phyloP scores from a whole-genome alignment of 306 rosid genomes.

The Vigna radiata region DNA sequence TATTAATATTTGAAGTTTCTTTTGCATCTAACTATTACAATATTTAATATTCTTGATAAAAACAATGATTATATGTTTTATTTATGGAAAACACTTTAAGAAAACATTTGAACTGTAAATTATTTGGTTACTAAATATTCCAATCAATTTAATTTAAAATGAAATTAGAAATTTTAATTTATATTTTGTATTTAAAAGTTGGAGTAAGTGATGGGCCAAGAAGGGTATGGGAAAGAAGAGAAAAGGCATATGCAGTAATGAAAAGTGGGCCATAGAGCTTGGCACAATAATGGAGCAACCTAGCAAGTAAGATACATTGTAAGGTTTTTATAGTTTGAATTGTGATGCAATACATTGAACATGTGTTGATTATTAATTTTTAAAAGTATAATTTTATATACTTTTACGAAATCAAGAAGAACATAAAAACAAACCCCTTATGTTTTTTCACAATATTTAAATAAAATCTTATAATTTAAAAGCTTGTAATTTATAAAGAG shows the following conservation, averaged over 20 bases:
- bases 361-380: not conserved
- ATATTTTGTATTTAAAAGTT: not conserved
- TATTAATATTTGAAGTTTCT: too few species aligned
- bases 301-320: not conserved
- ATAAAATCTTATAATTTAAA: too few species aligned
- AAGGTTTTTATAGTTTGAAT: not conserved
- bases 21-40: too few species aligned
- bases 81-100: too few species aligned
- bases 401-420: not conserved
- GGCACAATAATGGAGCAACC: conserved; percentile 8
- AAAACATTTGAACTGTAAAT: too few species aligned
- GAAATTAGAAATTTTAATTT: too few species aligned
- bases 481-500: too few species aligned
- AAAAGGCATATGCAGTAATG: not conserved
- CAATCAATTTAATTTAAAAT: too few species aligned
- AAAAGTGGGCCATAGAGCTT: not conserved
- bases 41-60: too few species aligned
- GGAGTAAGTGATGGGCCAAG: not conserved
- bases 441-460: too few species aligned
- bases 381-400: not conserved
- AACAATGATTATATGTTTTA: too few species aligned
- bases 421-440: not conserved
- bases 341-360: not conserved
- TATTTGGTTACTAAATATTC: too few species aligned
- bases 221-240: not conserved